Conservation (phyloP, 2,329 filamentous ascomycete genomes). For the Diaporthe citri region DNA sequence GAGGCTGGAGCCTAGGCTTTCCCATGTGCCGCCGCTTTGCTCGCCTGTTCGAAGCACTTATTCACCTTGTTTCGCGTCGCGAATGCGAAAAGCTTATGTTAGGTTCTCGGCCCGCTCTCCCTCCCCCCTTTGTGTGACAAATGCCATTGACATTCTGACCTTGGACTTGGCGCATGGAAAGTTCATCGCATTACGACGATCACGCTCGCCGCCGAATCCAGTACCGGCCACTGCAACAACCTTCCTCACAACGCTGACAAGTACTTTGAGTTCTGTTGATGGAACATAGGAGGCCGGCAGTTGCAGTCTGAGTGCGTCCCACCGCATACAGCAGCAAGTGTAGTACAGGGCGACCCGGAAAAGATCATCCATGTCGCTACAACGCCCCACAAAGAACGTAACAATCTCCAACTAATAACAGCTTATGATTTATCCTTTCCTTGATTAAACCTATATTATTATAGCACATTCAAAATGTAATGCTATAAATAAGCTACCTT, state of each 20-base stretch:
- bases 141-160: neutral
- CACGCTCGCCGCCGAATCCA: neutral
- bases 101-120: too few relatives aligned
- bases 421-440: too few relatives aligned
- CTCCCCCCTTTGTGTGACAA: neutral
- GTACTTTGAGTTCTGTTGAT: too few relatives aligned
- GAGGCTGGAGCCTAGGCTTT: neutral
- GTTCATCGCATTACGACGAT: neutral
- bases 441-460: too few relatives aligned
- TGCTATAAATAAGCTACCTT: too few relatives aligned
- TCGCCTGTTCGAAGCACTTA: neutral
- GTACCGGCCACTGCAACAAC: neutral
- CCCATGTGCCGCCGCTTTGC: too few relatives aligned
- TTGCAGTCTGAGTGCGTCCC: neutral
- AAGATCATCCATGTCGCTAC: too few relatives aligned
- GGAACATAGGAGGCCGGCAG: neutral
- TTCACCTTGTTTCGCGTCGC: neutral
- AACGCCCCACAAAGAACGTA: too few relatives aligned
- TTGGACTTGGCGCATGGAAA: neutral
- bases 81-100: neutral
- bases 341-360: too few relatives aligned
- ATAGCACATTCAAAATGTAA: too few relatives aligned
- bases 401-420: too few relatives aligned
- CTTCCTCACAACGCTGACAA: neutral
- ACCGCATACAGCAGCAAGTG: too few relatives aligned